Conservation (phyloP, 2,329 filamentous ascomycete species). For the Penicillium digitatum region DNA sequence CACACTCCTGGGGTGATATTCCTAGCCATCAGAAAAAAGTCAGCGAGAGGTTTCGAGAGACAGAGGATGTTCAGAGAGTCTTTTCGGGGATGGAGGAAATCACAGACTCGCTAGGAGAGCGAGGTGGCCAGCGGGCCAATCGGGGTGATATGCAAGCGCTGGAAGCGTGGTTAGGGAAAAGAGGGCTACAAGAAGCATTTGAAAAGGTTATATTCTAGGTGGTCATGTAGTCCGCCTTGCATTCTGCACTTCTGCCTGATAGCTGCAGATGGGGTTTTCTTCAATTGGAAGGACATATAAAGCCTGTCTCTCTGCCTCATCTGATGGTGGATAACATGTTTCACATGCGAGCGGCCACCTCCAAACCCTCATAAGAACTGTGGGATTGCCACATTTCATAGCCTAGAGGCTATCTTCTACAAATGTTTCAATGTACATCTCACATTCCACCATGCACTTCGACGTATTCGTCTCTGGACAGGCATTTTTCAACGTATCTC, state of each 20-base stretch:
- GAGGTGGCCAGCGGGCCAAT: slow-evolving; percentile 33
- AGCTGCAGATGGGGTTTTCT: no score
- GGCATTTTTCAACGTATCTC: no score
- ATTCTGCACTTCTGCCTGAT: neutral
- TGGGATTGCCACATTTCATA: no score
- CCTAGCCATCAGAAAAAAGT: slow-evolving; percentile 61
- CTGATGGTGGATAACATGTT: neutral
- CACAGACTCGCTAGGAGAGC: slow-evolving; percentile 31
- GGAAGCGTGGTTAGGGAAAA: slow-evolving; percentile 28
- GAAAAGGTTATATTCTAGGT: slow-evolving; percentile 33
- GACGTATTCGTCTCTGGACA: no score
- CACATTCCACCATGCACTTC: no score
- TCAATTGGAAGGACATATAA: neutral
- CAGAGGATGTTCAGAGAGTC: slow-evolving; percentile 40
- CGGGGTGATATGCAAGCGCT: slow-evolving; percentile 36
- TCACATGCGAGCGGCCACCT: no score
- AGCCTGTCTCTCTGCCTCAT: neutral
- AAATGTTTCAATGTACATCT: no score
- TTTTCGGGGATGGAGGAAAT: slow-evolving; percentile 34
- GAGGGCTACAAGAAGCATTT: slow-evolving; percentile 30
- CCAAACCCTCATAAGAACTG: no score
- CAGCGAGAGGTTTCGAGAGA: slow-evolving; percentile 47
- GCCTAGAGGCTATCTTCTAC: no score
- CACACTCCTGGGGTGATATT: slow-evolving; percentile 61
- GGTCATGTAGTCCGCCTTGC: neutral